A percentile compares a stretch with the other conserved stretches of the same genome.
Conservation (phyloP, 1,284 basidiomycete genomes). For the Cerrena zonata region DNA sequence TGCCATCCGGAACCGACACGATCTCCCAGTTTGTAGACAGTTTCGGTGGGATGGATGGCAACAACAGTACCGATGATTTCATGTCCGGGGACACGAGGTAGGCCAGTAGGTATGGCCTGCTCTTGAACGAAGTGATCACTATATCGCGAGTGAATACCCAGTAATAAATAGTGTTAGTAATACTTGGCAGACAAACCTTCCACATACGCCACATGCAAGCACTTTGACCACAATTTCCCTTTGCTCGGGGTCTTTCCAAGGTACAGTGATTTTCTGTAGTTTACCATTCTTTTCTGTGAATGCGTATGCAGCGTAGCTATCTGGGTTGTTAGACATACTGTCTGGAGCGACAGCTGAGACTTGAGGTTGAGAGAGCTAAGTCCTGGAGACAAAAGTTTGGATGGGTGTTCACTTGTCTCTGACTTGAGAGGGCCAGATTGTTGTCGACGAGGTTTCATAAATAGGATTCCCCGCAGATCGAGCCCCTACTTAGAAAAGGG, state of each 20-base stretch:
- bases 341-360: not conserved
- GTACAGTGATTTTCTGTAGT: slow-evolving; percentile 9
- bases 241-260: slow-evolving; percentile 26
- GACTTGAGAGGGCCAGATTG: not conserved
- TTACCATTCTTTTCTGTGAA: slow-evolving; percentile 4
- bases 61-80: slow-evolving; percentile 25
- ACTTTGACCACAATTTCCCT: slow-evolving; percentile 32
- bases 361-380: not conserved
- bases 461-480: not conserved
- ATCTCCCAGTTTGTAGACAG: slow-evolving; percentile 22
- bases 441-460: not conserved
- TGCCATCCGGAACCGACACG: slow-evolving; percentile 26
- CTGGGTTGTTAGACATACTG: slow-evolving; percentile 17
- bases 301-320: slow-evolving; percentile 27
- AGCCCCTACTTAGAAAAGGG: not conserved
- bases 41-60: slow-evolving; percentile 17
- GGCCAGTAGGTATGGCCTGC: slow-evolving; percentile 9
- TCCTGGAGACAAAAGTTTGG: not conserved
- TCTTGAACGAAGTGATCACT: slow-evolving; percentile 21
- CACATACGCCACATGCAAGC: slow-evolving; percentile 24
- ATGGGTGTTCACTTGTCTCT: not conserved
- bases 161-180: too few species aligned
- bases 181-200: slow-evolving; percentile 13
- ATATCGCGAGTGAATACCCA: too few species aligned
- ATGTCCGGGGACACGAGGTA: slow-evolving; percentile 23